Base-by-base conservation (phyloP, 805 yeast species). In the Nakazawaea ishiwadae region DNA sequence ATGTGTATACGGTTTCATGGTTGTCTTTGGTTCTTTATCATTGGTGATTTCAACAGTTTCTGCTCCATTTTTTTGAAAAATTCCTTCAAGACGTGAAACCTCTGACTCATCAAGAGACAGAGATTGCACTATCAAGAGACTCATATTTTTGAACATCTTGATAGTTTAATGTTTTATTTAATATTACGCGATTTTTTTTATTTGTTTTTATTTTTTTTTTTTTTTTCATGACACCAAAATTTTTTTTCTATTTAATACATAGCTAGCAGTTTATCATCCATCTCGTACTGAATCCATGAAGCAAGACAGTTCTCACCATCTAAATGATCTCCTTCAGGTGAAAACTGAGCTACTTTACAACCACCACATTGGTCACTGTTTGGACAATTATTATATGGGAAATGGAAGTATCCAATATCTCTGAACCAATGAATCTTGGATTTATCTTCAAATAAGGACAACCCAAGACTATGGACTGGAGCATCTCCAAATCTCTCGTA, bases 401-500 rank as follows among this genome's bases (percentile, higher is more conserved):
- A 40, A 57, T 86, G 95, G 41, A 64, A 65, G 55, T 86, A 85
- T 0, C 93, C 95, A 40, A 86, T 80, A 53, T 85, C 95, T 55
- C 87, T 72, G 56, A 89, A 89, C 93, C 95, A 88, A 55, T 88
- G 96, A 30, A 88, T 71, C 41, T 73, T 69, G 5, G 65, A 57
- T 50, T 75, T 79, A 51, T 83, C 88, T 8, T 81, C 85, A 56
- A 88, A 84, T 38, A 86, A 54, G 7, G 78, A 75, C 29, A 86
- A 60, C 0, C 91, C 96, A 32, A 88, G 53, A 3, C 88, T 76
- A 57, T 86, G 93, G 1, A 87, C 93, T 0, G 96, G 96, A 0
- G 95, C 96, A 64, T 87, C 96, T 2, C 96, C 96, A 96, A 96
- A 87, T 44, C 96, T 64, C 58, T 89, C 96, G 53, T 88, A 87